A percentile compares a stretch with the other conserved stretches of the same genome.
phyloP scores from a whole-genome alignment of 306 rosid genomes.

The Malus fusca region DNA sequence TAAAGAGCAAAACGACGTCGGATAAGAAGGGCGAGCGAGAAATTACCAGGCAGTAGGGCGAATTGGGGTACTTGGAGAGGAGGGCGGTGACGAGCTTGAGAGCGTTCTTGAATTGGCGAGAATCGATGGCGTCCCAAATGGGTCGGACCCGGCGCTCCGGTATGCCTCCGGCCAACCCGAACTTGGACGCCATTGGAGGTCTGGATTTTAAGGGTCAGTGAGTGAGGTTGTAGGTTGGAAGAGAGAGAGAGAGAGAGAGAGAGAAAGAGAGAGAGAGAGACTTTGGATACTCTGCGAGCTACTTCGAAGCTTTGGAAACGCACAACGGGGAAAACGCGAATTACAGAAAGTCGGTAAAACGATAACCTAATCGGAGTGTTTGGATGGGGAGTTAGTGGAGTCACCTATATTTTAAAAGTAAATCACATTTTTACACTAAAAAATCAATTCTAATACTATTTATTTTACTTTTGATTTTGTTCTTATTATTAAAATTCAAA shows the following conservation, averaged over 20 bases:
- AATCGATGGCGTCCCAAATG: slow-evolving; percentile 96
- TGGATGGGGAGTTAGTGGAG: background rate
- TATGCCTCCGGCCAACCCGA: slow-evolving; percentile 88
- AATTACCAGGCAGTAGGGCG: slow-evolving; percentile 73
- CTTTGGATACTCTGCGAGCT: background rate
- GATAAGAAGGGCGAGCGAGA: background rate
- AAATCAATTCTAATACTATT: too few species aligned
- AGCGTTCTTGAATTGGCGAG: slow-evolving; percentile 88
- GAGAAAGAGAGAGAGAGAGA: background rate
- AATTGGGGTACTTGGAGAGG: slow-evolving; percentile 60
- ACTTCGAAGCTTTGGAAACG: background rate
- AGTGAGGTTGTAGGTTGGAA: background rate
- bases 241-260: background rate
- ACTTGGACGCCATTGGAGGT: slow-evolving; percentile 69
- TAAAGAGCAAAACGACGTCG: background rate
- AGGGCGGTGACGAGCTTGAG: slow-evolving; percentile 66
- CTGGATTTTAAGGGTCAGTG: background rate
- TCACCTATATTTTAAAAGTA: too few species aligned
- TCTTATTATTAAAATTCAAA: too few species aligned
- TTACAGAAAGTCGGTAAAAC: background rate
- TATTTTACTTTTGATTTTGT: too few species aligned
- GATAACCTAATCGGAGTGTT: background rate
- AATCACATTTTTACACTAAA: too few species aligned
- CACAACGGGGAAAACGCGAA: background rate
- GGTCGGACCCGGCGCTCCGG: slow-evolving; percentile 96